These are phyloP conservation scores for Mycena filopes DNA, from an alignment of 768 basidiomycete genomes.

Conservation along the genomic window DNA sequence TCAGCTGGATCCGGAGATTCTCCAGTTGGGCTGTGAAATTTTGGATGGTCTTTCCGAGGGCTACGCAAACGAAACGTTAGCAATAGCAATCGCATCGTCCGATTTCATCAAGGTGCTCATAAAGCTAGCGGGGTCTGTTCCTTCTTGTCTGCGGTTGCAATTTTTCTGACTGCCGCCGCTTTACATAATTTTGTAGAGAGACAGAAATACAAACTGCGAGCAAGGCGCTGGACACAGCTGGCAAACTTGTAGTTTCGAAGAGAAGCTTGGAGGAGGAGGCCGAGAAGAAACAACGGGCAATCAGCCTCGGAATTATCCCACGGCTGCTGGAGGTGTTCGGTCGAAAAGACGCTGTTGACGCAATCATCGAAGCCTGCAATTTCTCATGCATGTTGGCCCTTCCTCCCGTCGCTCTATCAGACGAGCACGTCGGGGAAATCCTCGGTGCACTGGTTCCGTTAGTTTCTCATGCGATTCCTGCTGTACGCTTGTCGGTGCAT, in stretches of 20 bases:
- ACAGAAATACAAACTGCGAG: constrained; percentile 5
- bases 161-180: not conserved
- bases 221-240: constrained; percentile 8
- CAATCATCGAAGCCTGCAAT: constrained; percentile 14
- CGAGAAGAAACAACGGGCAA: constrained; percentile 11
- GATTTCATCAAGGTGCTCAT: constrained; percentile 10
- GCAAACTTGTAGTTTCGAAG: constrained; percentile 7
- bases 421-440: constrained; percentile 3
- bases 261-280: constrained; percentile 10
- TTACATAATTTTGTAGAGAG: not conserved
- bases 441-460: not conserved
- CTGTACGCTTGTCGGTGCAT: not conserved
- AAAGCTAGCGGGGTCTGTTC: constrained; percentile 4
- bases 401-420: constrained; percentile 3
- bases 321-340: constrained; percentile 8
- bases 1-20: constrained; percentile 1
- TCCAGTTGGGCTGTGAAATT: constrained; percentile 8
- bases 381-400: constrained; percentile 11
- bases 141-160: not conserved
- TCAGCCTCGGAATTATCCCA: constrained; percentile 10
- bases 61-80: constrained; percentile 5
- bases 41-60: constrained; percentile 4
- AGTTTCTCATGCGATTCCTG: not conserved
- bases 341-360: constrained; percentile 7
- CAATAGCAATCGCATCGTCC: constrained; percentile 2